Base-by-base conservation (phyloP, 257 asterid species). In the Gentiana straminea region DNA sequence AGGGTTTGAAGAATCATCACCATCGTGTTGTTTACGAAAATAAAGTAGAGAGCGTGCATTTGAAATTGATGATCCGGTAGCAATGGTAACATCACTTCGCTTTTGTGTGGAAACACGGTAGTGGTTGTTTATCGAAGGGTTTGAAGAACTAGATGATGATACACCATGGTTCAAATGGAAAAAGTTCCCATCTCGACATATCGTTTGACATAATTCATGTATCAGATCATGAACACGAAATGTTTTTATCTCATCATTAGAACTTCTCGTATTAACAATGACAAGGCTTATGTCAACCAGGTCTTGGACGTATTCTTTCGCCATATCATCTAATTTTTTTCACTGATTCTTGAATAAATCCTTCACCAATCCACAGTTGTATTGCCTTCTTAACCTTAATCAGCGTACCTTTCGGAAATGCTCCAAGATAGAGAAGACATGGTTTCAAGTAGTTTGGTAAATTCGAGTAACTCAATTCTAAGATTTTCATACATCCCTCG, bases 341-440 rank as follows among this genome's bases (percentile, higher is more conserved):
- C 11, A 35, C n/a, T 7, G 0, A 35, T 34, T 47, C 6, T 3
- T 54, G 11, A 2, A 67, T 1, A 41, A 67, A 72, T 32, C 73
- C 73, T 33, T 63, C 68, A 2, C 55, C 57, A 8, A 67, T 39
- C 73, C 64, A 64, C 32, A 60, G 8, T 8, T 15, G 35, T 6
- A 33, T 55, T 7, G 64, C 41, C 55, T 51, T 60, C 45, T 64
- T 12, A 9, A 35, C 62, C 8, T 24, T 32, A 7, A 69, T 58
- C 12, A 9, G 52, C 35, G 6, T 12, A 35, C 58, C 68, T 13
- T 52, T 52, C 0, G 34, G 32, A 37, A 68, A 68, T 50, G 56
- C 47, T 5, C 65, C 64, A 36, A 62, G 51, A 5, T 68, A 68
- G 8, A 58, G 69, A 24, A 68, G 58, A 41, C 69, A 62, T 7